Conservation (phyloP, 345 rosid genomes). For the Erodium maritimum region DNA sequence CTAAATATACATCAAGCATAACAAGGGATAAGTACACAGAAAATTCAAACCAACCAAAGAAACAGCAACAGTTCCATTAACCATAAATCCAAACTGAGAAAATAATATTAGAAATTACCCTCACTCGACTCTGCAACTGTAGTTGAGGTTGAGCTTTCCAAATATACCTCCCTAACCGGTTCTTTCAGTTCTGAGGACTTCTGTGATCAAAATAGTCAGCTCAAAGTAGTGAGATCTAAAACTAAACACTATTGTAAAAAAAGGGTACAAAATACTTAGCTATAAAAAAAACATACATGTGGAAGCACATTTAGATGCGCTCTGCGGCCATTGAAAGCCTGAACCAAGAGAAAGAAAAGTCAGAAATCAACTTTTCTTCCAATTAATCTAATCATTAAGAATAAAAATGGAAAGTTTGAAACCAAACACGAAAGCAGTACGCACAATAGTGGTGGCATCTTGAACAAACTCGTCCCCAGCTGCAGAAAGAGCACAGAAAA, state of each 20-base stretch:
- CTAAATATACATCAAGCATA: conserved; percentile 8
- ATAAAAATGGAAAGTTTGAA: neutral
- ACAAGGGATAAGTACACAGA: neutral
- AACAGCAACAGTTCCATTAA: neutral
- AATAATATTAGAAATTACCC: conserved; percentile 18
- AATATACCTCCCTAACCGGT: conserved; percentile 45
- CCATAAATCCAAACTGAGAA: neutral
- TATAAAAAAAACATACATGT: conserved; percentile 28
- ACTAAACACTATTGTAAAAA: neutral
- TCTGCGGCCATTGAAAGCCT: conserved; percentile 45
- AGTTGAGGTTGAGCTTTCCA: conserved; percentile 16
- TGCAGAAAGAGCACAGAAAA: conserved; percentile 19
- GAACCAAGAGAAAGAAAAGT: conserved; percentile 7
- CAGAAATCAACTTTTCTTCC: conserved; percentile 3
- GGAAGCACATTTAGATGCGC: conserved; percentile 60
- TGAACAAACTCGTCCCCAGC: conserved; percentile 60
- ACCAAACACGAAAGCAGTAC: conserved; percentile 11
- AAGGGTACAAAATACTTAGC: neutral
- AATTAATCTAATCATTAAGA: neutral
- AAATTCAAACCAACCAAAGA: neutral
- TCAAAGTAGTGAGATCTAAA: conserved; percentile 21
- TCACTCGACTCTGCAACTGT: neutral
- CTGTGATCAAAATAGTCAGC: conserved; percentile 18
- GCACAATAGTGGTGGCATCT: conserved; percentile 54
- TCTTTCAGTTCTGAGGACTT: conserved; percentile 41